Conservation (phyloP, 257 asterid species). For the Nicotiana tomentosiformis region DNA sequence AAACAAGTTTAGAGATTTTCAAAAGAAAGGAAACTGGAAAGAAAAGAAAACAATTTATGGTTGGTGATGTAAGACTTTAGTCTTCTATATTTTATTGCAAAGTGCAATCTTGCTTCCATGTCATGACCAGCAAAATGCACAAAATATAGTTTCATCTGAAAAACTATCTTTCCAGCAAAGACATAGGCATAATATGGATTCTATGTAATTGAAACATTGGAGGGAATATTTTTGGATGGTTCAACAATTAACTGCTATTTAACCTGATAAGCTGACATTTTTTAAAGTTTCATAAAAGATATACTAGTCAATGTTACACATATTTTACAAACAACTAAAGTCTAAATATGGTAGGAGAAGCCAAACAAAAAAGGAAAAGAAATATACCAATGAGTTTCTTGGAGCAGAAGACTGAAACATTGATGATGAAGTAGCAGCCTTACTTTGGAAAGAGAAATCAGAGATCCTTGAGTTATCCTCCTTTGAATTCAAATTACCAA, state of each 20-base stretch:
- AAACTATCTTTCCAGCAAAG: background rate
- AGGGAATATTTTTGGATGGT: background rate
- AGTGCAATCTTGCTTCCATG: slow-evolving; percentile 6
- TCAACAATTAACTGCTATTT: background rate
- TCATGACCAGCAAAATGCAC: background rate
- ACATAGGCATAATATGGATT: background rate
- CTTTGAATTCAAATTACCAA: slow-evolving; percentile 28
- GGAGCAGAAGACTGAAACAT: slow-evolving; percentile 32
- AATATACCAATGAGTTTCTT: slow-evolving; percentile 25
- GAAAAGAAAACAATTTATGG: slow-evolving; percentile 1
- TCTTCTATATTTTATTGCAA: background rate
- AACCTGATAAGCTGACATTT: background rate
- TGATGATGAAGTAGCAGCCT: slow-evolving; percentile 34
- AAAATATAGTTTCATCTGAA: background rate
- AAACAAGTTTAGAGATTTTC: background rate
- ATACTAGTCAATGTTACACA: background rate
- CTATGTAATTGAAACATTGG: background rate
- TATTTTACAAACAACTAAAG: background rate
- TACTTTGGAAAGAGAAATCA: slow-evolving; percentile 51
- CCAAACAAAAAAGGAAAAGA: background rate
- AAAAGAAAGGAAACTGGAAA: background rate
- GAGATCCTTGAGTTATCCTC: slow-evolving; percentile 35
- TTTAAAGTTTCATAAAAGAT: background rate
- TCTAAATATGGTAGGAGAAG: background rate
- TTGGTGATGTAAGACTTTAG: background rate